Conservation (phyloP, 441 rosid species). For the Croton setiger region DNA sequence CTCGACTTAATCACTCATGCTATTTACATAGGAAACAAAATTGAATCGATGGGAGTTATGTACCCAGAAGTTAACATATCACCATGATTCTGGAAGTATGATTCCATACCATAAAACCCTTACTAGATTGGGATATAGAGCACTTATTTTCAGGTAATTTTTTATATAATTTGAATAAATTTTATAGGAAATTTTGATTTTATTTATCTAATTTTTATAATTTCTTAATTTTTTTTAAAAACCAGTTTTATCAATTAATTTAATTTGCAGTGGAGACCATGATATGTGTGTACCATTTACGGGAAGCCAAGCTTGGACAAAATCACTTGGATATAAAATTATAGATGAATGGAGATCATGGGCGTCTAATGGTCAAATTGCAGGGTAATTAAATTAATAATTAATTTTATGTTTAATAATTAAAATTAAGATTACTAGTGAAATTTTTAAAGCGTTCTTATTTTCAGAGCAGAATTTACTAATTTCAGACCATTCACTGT, state of each 20-base stretch:
- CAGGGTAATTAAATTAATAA: conserved; percentile 29
- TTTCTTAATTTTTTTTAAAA: too few species aligned
- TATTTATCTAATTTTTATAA: too few species aligned
- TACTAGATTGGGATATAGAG: conserved; percentile 45
- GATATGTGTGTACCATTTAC: conserved; percentile 45
- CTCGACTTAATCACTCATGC: too few species aligned
- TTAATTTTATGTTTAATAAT: neutral
- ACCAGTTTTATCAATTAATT: too few species aligned
- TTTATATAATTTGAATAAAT: neutral
- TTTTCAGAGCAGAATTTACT: too few species aligned
- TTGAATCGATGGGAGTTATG: conserved; percentile 55
- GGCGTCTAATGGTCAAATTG: conserved; percentile 36
- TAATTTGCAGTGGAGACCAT: conserved; percentile 44
- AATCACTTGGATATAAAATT: conserved; percentile 39
- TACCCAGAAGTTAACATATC: conserved; percentile 18
- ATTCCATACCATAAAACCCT: conserved; percentile 43
- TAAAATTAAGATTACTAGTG: too few species aligned
- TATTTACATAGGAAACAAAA: conserved; percentile 18
- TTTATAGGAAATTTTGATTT: too few species aligned
- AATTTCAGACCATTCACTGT: too few species aligned
- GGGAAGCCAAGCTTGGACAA: conserved; percentile 47
- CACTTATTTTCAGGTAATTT: conserved; percentile 51
- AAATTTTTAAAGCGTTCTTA: too few species aligned
- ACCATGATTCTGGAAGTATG: conserved; percentile 39
- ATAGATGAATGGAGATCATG: conserved; percentile 45